A percentile compares a stretch with the other conserved stretches of the same genome.
These are phyloP conservation scores for Carex pumila DNA, from an alignment of 176 grass and related monocot species.

Conservation along the genomic window DNA sequence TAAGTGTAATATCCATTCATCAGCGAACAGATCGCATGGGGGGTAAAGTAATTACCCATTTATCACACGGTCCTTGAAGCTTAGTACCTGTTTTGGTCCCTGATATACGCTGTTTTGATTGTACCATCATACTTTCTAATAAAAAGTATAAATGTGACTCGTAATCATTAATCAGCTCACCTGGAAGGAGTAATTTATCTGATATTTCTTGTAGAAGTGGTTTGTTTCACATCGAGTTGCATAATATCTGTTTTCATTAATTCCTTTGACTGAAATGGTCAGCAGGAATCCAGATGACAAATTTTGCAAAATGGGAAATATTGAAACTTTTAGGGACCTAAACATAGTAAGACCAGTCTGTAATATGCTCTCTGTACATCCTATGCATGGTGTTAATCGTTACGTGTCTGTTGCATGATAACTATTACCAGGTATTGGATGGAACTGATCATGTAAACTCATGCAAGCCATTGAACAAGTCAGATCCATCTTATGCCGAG, in stretches of 20 bases:
- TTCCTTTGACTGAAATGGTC: not conserved
- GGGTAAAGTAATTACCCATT: not conserved
- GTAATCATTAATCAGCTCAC: not conserved
- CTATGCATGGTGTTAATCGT: not conserved
- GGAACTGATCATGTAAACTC: slow-evolving; percentile 95
- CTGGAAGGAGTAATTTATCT: not conserved
- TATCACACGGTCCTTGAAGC: not conserved
- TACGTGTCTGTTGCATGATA: not conserved
- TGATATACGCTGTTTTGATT: not conserved
- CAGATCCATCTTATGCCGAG: slow-evolving; percentile 77
- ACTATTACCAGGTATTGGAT: slow-evolving; percentile 45
- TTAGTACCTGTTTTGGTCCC: not conserved
- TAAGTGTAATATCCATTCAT: slow-evolving; percentile 32
- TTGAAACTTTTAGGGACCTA: not conserved
- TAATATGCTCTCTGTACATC: not conserved
- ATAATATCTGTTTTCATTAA: not conserved
- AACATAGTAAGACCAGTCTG: not conserved
- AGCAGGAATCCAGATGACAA: not conserved
- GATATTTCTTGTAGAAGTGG: not conserved
- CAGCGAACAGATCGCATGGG: not conserved
- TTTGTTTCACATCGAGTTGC: not conserved
- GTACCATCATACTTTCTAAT: not conserved
- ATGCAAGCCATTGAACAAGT: slow-evolving; percentile 80
- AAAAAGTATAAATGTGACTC: not conserved
- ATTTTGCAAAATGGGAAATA: not conserved